Base-by-base conservation (phyloP, 2,329 filamentous ascomycete genomes). In the Diaporthe australafricana region DNA sequence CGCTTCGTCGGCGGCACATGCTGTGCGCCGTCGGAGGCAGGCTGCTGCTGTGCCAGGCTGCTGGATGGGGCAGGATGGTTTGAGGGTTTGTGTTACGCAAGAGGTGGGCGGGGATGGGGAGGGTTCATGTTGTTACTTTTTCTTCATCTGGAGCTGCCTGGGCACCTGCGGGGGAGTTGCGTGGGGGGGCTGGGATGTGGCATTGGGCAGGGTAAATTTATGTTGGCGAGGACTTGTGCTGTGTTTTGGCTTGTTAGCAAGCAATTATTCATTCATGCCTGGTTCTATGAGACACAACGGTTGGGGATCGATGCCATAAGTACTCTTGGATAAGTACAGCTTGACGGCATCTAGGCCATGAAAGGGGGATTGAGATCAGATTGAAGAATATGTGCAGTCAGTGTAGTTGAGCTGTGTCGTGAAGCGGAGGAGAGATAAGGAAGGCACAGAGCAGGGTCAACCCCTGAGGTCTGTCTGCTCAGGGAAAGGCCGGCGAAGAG, bases 1-100 rank as follows among this genome's bases (percentile, higher is more conserved):
- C 60, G 60, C 60, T 20, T 65, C 60, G 60, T 65, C 30, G 60
- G 45, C 45, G n/a, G 60, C 45, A 25, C 27, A 63, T 65, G 60
- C 45, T 65, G 45, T 65, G 30, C 45, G 45, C 25, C 60, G 60
- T 65, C 60, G 45, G 42, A 63, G 42, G 60, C 60, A 65, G 45
- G n/a, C 50, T 65, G 60, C 9, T 65, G 60, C 9, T 50, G 60
- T 48, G 60, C 17, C 38, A 45, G 22, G 56, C 40, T 62, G 42
- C 38, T 62, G 3, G 45, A 12, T 42, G 35, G 38, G 22, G 40
- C 22, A 32, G 40, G 40, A 62, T 62, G 32, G n/a, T 9, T 40
- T 12, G 32, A 40, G 32, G 53, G 35, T n/a, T 27, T 48, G 32
- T 35, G 32, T 35, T 35, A 35, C 32, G 32, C n/a, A n/a, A n/a